Percentiles rank a stretch among this genome's conserved stretches.
phyloP scores from a whole-genome alignment of 2,329 filamentous ascomycete species.

The Hansfordia pulvinata region DNA sequence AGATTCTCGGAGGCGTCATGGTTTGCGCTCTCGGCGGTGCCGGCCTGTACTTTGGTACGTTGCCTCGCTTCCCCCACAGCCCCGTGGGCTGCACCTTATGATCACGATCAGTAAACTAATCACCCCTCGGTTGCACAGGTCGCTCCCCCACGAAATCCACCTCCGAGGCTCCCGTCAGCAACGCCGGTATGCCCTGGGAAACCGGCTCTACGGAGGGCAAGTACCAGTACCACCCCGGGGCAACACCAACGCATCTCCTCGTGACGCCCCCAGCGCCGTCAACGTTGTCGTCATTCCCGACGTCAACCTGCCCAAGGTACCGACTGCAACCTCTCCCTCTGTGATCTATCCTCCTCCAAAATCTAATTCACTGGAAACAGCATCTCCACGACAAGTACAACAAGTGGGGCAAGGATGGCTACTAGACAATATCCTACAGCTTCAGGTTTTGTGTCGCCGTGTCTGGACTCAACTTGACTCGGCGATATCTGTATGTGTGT shows the following conservation, averaged over 20 bases:
- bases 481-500: too few species aligned
- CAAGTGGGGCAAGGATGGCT: slow-evolving; percentile 99
- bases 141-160: slow-evolving; percentile 73
- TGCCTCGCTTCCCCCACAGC: slow-evolving; percentile 4
- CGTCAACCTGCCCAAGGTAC: slow-evolving; percentile 80
- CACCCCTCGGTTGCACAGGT: slow-evolving; percentile 32
- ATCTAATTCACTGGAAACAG: slow-evolving; percentile 27
- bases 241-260: slow-evolving; percentile 59
- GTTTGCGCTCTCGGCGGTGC: slow-evolving; percentile 74
- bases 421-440: slow-evolving; percentile 29
- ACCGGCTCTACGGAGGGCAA: slow-evolving; percentile 49
- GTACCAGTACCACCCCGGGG: slow-evolving; percentile 78
- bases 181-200: slow-evolving; percentile 91
- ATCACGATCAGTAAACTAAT: slow-evolving; percentile 1
- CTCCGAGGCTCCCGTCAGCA: slow-evolving; percentile 65
- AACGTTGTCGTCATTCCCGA: slow-evolving; percentile 91
- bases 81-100: slow-evolving; percentile 1
- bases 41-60: slow-evolving; percentile 75
- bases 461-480: too few species aligned
- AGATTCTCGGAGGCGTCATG: slow-evolving; percentile 92
- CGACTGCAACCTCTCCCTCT: too few species aligned
- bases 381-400: slow-evolving; percentile 94
- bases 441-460: too few species aligned
- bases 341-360: too few species aligned
- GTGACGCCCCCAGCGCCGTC: slow-evolving; percentile 86